Base-by-base conservation (phyloP, 805 yeast species). In the Monosporozyma aerobia region DNA sequence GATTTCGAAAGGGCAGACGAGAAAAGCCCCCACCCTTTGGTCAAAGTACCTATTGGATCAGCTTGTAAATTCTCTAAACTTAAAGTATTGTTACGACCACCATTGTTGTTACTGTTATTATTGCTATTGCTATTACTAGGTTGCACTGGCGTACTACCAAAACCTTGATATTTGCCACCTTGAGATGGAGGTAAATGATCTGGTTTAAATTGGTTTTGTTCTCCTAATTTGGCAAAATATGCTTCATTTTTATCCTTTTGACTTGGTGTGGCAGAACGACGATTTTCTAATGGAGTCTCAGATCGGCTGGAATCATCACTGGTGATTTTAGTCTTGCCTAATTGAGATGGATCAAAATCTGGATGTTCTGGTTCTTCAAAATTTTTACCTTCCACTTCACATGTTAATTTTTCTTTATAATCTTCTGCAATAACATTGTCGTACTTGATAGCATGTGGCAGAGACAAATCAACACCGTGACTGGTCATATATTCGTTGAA, bases 11-110 rank as follows among this genome's bases (percentile, higher is more conserved):
- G 89, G 0, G 95, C 82, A n/a, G 83, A 75, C 10, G 96, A 83
- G 63, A 94, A 89, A 57, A 94, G 72, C 27, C 96, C 90, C 97
- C 98, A 94, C 23, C 99, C 98, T 69, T 83, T 88, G 41, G 87
- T 69, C 51, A 94, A 76, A 0, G 97, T 85, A n/a, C 95, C 96
- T 50, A 90, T 60, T 5, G 99, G 98, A 66, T 94, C 98, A 41
- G 68, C 70, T 67, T 85, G 95, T 49, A 87, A 72, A 51, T 81
- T 81, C 56, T 85, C 87, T 9, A 86, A 61, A 7, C 85, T 80
- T 61, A 88, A 76, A 1, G 72, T 64, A 48, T 70, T 74, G 3
- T 33, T 46, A 8, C 41, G 30, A 22, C 32, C n/a, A 11, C 8
- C 7, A n/a, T 19, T 30, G 8, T 29, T 45, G 50, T 54, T 55